Conservation (phyloP, 2,329 filamentous ascomycete genomes). For the Nothophaeocryptopus gaeumannii region DNA sequence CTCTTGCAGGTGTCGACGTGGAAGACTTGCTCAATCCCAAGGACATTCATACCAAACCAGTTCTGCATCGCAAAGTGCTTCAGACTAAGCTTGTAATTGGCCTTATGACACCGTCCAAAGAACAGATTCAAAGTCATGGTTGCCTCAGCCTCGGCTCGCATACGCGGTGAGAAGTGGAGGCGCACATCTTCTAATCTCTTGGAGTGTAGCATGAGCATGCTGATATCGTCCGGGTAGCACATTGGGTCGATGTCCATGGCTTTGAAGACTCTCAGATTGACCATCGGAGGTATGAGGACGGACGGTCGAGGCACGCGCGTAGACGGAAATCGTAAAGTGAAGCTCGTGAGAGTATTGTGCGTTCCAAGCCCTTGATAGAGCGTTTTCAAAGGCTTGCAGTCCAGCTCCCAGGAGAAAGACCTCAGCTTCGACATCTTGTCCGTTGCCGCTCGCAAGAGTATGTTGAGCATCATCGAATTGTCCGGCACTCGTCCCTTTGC, state of each 20-base stretch:
- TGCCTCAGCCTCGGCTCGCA: conserved; percentile 58
- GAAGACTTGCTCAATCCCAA: conserved; percentile 46
- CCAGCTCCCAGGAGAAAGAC: conserved; percentile 60
- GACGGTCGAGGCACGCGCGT: conserved; percentile 57
- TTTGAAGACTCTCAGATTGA: conserved; percentile 53
- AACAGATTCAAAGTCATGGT: conserved; percentile 54
- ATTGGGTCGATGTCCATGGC: conserved; percentile 61
- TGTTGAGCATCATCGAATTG: conserved; percentile 62
- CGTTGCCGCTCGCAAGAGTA: conserved; percentile 56
- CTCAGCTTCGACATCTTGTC: conserved; percentile 58
- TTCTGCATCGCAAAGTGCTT: conserved; percentile 57
- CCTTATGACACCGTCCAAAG: conserved; percentile 54
- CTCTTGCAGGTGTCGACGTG: conserved; percentile 45
- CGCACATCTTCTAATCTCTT: conserved; percentile 55
- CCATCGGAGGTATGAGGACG: conserved; percentile 55
- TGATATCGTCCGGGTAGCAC: conserved; percentile 63
- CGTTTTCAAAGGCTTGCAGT: conserved; percentile 58
- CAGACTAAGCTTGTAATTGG: conserved; percentile 46
- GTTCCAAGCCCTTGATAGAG: conserved; percentile 57
- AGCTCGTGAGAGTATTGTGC: conserved; percentile 49
- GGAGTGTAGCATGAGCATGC: conserved; percentile 53
- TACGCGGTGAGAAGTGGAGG: conserved; percentile 61
- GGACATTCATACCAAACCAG: conserved; percentile 53
- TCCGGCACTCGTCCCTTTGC: conserved; percentile 60
- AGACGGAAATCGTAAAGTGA: conserved; percentile 57